phyloP scores from a whole-genome alignment of 352 stramenopile genomes.

The Globisporangium cederbergense region DNA sequence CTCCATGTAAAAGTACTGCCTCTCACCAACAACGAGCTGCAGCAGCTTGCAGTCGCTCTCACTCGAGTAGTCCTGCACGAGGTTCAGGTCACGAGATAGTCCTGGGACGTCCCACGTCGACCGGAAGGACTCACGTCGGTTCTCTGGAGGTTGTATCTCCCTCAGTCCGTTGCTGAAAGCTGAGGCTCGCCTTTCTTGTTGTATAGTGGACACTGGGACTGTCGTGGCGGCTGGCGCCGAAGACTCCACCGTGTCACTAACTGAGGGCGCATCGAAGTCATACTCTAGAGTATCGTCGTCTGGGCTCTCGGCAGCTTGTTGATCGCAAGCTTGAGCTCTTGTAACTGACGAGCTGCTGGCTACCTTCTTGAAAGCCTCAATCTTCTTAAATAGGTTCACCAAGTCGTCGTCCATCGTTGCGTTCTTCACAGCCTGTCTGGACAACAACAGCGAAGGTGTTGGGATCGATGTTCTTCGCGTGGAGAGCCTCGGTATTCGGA shows the following conservation, averaged over 20 bases:
- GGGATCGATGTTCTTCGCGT: constrained; percentile 1
- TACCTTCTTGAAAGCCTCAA: constrained; percentile 32
- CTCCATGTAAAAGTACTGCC: constrained; percentile 81
- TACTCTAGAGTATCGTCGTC: neutral
- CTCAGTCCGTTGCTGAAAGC: neutral
- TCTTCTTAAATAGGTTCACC: constrained; percentile 26
- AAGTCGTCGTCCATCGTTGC: constrained; percentile 21
- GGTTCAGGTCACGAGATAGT: constrained; percentile 58
- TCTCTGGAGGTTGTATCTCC: neutral
- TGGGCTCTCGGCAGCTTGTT: neutral
- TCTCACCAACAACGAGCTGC: constrained; percentile 52
- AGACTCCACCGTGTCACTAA: neutral
- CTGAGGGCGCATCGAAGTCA: neutral
- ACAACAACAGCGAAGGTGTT: neutral
- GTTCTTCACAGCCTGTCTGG: neutral
- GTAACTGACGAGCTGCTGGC: constrained; percentile 23
- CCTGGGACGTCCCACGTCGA: constrained; percentile 59
- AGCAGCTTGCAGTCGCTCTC: constrained; percentile 66
- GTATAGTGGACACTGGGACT: neutral
- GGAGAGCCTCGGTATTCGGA: constrained; percentile 16
- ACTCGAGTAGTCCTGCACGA: constrained; percentile 73
- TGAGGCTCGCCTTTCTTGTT: neutral
- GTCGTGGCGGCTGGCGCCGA: neutral
- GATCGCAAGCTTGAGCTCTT: neutral
- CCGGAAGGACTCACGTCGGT: constrained; percentile 42